A percentile compares a stretch with the other conserved stretches of the same genome.
phyloP scores from a whole-genome alignment of 1,139 yeast species.

The Kluyveromyces sp. region DNA sequence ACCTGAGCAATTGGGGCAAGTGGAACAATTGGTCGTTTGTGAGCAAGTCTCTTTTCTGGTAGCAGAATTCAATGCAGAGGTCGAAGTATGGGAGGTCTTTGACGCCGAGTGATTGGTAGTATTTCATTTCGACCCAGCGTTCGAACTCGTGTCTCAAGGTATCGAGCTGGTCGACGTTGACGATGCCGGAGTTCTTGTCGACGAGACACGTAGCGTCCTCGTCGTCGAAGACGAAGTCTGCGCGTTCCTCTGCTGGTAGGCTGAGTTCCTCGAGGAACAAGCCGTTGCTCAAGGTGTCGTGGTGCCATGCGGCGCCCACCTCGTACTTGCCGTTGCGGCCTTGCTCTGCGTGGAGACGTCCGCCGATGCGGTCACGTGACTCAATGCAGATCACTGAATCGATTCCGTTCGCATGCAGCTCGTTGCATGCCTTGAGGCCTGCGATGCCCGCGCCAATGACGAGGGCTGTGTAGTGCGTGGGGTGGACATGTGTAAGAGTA shows the following conservation, averaged over 20 bases:
- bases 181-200: slow-evolving; percentile 27
- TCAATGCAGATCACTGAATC: slow-evolving; percentile 46
- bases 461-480: slow-evolving; percentile 27
- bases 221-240: slow-evolving; percentile 38
- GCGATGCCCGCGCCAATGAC: slow-evolving; percentile 81
- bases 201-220: slow-evolving; percentile 29
- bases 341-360: slow-evolving; percentile 41
- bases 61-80: slow-evolving; percentile 41
- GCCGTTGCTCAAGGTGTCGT: slow-evolving; percentile 63
- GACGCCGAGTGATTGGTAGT: slow-evolving; percentile 41
- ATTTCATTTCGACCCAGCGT: slow-evolving; percentile 49
- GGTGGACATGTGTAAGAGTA: not conserved
- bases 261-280: slow-evolving; percentile 50
- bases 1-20: slow-evolving; percentile 46
- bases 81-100: slow-evolving; percentile 46
- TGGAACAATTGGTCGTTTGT: slow-evolving; percentile 44
- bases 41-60: slow-evolving; percentile 39
- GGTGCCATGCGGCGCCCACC: slow-evolving; percentile 87
- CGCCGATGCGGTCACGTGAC: slow-evolving; percentile 54
- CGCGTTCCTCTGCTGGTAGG: slow-evolving; percentile 23
- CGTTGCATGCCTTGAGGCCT: slow-evolving; percentile 71
- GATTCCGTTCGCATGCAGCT: slow-evolving; percentile 39
- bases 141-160: slow-evolving; percentile 51
- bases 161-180: slow-evolving; percentile 33
- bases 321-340: slow-evolving; percentile 43